Evolutionary conservation across 73 alveolate species (phyloP).

Genomic region (Chromera velia): DNA sequence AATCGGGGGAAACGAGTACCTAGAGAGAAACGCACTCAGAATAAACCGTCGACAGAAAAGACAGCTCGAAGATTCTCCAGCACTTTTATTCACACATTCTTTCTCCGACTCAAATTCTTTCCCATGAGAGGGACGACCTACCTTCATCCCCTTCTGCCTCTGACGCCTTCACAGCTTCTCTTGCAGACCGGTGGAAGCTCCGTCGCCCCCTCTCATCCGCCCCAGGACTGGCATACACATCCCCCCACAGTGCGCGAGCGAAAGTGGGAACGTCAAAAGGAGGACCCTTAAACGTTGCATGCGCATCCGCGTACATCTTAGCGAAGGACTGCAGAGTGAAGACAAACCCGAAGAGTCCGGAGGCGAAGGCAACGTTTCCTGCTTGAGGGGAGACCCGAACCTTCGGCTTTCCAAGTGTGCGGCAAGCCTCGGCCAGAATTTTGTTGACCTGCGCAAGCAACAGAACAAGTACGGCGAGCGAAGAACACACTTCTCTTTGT

Average conservation of each 20-base stretch:
- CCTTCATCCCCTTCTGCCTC: slow-evolving; percentile 37
- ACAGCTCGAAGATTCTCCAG: too few species aligned
- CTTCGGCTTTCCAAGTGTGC: slow-evolving; percentile 26
- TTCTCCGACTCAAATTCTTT: slow-evolving; percentile 1
- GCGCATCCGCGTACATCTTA: slow-evolving; percentile 51
- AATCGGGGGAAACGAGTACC: too few species aligned
- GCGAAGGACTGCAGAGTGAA: slow-evolving; percentile 89
- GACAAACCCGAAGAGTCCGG: slow-evolving; percentile 69
- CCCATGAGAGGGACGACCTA: neutral
- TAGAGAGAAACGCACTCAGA: too few species aligned
- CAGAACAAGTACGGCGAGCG: neutral
- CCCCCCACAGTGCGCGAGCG: slow-evolving; percentile 94
- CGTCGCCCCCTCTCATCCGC: slow-evolving; percentile 75
- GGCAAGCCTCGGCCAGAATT: neutral
- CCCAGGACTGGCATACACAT: slow-evolving; percentile 78
- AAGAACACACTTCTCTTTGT: too few species aligned
- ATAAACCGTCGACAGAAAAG: too few species aligned
- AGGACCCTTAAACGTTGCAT: neutral
- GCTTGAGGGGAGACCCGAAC: slow-evolving; percentile 66
- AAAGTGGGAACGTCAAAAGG: slow-evolving; percentile 67
- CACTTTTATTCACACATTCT: too few species aligned
- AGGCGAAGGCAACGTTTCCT: slow-evolving; percentile 84
- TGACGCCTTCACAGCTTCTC: slow-evolving; percentile 88
- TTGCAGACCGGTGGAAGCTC: slow-evolving; percentile 78
- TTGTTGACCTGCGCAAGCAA: neutral